These are phyloP conservation scores for Emmonsiellopsis sp. DNA, from an alignment of 2,329 filamentous ascomycete genomes.

Conservation along the genomic window DNA sequence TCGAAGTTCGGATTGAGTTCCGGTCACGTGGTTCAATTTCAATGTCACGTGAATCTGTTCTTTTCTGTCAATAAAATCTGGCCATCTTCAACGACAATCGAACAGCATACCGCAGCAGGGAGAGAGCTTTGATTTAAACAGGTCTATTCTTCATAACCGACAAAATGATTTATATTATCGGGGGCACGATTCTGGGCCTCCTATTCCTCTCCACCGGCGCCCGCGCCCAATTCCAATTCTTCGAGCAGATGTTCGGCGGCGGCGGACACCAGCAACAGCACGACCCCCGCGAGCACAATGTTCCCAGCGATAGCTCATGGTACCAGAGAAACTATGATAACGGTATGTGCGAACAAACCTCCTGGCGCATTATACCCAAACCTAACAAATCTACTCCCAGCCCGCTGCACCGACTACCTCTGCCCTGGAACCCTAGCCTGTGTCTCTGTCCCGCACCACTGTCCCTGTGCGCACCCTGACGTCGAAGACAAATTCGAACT, in stretches of 20 bases:
- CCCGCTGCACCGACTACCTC: slow-evolving; percentile 86
- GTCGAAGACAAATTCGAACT: slow-evolving; percentile 67
- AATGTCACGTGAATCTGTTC: background rate
- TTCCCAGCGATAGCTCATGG: slow-evolving; percentile 70
- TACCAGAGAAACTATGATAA: slow-evolving; percentile 48
- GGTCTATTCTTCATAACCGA: too few relatives aligned
- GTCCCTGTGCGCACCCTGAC: slow-evolving; percentile 73
- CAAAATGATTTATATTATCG: slow-evolving; percentile 12
- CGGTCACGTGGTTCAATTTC: background rate
- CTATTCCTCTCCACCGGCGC: slow-evolving; percentile 51
- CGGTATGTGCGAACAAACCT: slow-evolving; percentile 4
- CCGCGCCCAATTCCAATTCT: slow-evolving; percentile 86
- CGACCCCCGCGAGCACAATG: slow-evolving; percentile 60
- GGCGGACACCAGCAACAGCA: slow-evolving; percentile 48
- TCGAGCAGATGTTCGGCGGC: slow-evolving; percentile 89
- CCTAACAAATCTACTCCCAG: slow-evolving; percentile 33
- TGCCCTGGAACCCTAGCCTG: slow-evolving; percentile 91
- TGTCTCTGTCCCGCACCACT: slow-evolving; percentile 94
- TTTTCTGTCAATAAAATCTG: background rate
- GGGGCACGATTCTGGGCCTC: slow-evolving; percentile 32
- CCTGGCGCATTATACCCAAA: background rate
- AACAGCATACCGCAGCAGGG: background rate
- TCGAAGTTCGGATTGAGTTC: background rate
- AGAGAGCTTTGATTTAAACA: too few relatives aligned
- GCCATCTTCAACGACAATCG: slow-evolving; percentile 14